Evolutionary conservation across 768 basidiomycete genomes (phyloP), one percentile per base, ranked within the genome.

Genomic region (Leccinellum albellum): DNA sequence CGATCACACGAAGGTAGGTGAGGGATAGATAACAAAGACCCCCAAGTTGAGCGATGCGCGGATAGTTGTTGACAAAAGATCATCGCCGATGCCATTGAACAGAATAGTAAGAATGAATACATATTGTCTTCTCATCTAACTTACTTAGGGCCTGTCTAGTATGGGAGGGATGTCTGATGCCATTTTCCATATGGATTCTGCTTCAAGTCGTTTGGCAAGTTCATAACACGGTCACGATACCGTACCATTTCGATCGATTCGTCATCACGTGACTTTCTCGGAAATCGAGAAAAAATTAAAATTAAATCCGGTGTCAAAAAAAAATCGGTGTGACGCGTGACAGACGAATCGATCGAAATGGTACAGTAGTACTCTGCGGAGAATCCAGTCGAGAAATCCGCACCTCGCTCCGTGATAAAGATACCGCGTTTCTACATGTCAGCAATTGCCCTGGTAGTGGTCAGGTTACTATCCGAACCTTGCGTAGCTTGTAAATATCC

Each of bases 361-460:
- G n/a, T n/a, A n/a, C n/a, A n/a, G n/a, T 28, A 59, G 31, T 56
- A 58, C 20, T 28, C 50, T 47, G 64, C 63, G 44, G 32, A 51
- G 29, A 53, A 66, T 10, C 63, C 62, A 45, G 55, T 51, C 3
- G 63, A 56, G 20, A 73, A 73, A 29, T 66, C 62, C 17, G 68
- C 68, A 10, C 71, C 70, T 21, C 45, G 49, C 13, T 58, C 48
- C 14, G 71, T 73, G 35, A 74, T 68, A 51, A 61, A 63, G 24
- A 73, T 72, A 26, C 73, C 71, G 13, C 66, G 68, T 35, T 44
- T 61, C 50, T 68, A 73, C 20, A 74, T 64, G 21, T 71, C 65
- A 6, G 67, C 64, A n/a, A 73, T 21, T 7, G n/a, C n/a, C n/a
- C n/a, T n/a, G n/a, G n/a, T n/a, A n/a, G n/a, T n/a, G n/a, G n/a